Evolutionary conservation across 108 stramenopile genomes (phyloP), one percentile per base, ranked within the genome.

Genomic region (Pseudonitzschia delicatissima): DNA sequence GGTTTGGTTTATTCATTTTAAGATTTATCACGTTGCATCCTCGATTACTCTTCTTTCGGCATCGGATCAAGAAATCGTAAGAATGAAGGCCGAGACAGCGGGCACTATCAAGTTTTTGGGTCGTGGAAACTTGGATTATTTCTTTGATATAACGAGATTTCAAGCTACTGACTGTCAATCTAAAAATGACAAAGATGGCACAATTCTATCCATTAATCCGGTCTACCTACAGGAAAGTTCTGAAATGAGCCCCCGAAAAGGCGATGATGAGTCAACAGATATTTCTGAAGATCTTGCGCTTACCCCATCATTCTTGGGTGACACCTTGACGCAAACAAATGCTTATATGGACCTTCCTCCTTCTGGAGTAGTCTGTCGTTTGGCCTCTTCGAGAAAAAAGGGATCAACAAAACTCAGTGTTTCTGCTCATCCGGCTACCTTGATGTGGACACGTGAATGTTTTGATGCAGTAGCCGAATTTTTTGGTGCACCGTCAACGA

Each of bases 381-480:
- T 87, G 4, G 78, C 66, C 9, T 80, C 84, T 9, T 51, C 73
- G 0, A 73, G 69, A 31, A 74, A 77, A n/a, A 69, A 58, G 17
- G 70, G 60, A n/a, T 58, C 75, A 17, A 74, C 66, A 42, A 75
- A 79, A 55, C 44, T 92, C 4, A 74, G 74, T 45, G 55, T 92
- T 36, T 75, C 86, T 12, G 77, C 87, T 45, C 84, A 85, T 47
- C 86, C 87, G 31, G 86, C 84, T 2, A 92, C 91, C 7, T 67
- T 92, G 26, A 57, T 92, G 7, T 92, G 86, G 86, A 92, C 82
- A 48, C 77, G 75, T 44, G 57, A 68, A 44, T 87, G 86, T 44
- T 76, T 85, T 5, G 84, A 85, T 57, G 67, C 74, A 26, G 71
- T 88, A 4, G 67, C 81, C 25, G 81, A 86, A 64, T 86, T 90